phyloP scores from a whole-genome alignment of 2,329 filamentous ascomycete genomes.

The Gaeumannomyces sp. region DNA sequence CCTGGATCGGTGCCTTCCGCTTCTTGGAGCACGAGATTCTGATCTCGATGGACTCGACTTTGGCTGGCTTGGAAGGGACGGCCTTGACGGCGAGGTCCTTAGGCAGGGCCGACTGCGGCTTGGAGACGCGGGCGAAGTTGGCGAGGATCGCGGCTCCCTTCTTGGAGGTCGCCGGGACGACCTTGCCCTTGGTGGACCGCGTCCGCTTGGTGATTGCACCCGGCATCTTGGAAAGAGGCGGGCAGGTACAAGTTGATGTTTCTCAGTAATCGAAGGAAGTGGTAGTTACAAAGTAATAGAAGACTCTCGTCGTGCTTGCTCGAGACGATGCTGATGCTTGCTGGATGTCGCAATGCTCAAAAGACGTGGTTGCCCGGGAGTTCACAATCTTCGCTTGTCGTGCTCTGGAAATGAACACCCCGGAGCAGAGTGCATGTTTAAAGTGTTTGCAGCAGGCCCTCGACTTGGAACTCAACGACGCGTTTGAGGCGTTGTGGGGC shows the following conservation, averaged over 20 bases:
- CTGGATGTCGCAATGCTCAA: not conserved
- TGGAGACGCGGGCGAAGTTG: conserved; percentile 19
- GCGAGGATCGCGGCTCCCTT: conserved; percentile 13
- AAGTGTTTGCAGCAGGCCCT: not conserved
- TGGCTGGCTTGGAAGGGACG: conserved; percentile 29
- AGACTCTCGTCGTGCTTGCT: not conserved
- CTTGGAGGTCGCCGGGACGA: conserved; percentile 12
- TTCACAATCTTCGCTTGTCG: not conserved
- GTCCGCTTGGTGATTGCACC: conserved; percentile 12
- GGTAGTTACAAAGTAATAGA: not conserved
- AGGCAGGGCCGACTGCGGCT: conserved; percentile 15
- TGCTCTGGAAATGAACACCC: not conserved
- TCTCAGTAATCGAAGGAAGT: not conserved
- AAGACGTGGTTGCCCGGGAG: not conserved
- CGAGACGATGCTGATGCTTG: not conserved
- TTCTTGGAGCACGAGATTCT: conserved; percentile 27
- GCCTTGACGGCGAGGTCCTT: conserved; percentile 22
- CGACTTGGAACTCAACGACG: not conserved
- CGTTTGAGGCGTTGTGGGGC: not conserved
- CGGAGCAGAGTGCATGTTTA: not conserved
- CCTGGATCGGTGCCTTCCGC: conserved; percentile 28
- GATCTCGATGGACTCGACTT: conserved; percentile 21
- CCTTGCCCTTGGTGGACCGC: conserved; percentile 12
- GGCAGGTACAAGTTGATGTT: not conserved
- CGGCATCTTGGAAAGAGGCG: conserved; percentile 5